Conservation (phyloP, 1,284 basidiomycete species). For the Coniferiporia weirii region DNA sequence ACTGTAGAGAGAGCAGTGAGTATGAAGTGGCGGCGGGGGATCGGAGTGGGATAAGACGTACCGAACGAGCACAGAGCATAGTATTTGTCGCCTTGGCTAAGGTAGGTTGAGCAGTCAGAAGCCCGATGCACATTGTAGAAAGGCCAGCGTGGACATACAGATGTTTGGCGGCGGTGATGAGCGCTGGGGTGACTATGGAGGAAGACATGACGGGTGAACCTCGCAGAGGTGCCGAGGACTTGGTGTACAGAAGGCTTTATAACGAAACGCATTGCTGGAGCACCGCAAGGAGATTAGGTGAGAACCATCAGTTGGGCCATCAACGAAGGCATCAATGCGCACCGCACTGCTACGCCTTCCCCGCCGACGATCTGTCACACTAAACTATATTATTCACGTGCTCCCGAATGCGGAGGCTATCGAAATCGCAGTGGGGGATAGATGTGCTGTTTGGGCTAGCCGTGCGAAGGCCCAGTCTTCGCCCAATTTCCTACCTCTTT, state of each 20-base stretch:
- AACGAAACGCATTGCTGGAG: neutral
- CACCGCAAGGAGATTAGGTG: neutral
- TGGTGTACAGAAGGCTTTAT: neutral
- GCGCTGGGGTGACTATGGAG: neutral
- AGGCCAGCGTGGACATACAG: neutral
- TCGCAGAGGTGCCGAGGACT: too few relatives aligned
- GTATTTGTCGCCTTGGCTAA: slow-evolving; percentile 7
- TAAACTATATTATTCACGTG: too few relatives aligned
- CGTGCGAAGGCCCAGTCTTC: too few relatives aligned
- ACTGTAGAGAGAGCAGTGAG: neutral
- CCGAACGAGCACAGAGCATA: slow-evolving; percentile 9
- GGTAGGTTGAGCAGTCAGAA: neutral
- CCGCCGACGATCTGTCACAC: too few relatives aligned
- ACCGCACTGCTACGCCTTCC: too few relatives aligned
- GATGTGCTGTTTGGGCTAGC: too few relatives aligned
- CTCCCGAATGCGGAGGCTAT: too few relatives aligned
- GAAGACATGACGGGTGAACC: neutral
- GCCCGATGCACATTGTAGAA: neutral
- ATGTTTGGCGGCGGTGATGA: slow-evolving; percentile 3
- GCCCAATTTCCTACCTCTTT: too few relatives aligned
- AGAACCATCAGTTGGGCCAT: neutral
- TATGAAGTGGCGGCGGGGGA: neutral
- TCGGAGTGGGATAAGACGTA: neutral
- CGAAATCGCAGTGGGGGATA: too few relatives aligned
- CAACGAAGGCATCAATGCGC: neutral